Evolutionary conservation across 345 rosid species (phyloP).

Genomic region (Anastatica hierochuntica): DNA sequence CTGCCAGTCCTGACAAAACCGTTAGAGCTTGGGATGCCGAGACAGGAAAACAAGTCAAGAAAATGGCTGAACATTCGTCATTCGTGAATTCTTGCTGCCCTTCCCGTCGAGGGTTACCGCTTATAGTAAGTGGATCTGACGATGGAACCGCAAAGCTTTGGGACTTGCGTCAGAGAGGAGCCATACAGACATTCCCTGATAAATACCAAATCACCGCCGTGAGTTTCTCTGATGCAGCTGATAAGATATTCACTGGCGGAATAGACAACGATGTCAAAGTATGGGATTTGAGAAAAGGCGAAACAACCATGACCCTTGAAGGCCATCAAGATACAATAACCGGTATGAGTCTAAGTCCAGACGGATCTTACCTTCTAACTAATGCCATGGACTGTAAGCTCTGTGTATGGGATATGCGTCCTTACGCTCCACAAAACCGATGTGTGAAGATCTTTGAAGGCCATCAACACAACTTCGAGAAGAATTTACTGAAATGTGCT

Average conservation of each 20-base stretch:
- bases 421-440: slow-evolving; percentile 92
- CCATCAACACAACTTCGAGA: slow-evolving; percentile 95
- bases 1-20: slow-evolving; percentile 94
- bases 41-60: slow-evolving; percentile 86
- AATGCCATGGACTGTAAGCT: slow-evolving; percentile 94
- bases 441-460: slow-evolving; percentile 90
- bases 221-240: slow-evolving; percentile 91
- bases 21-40: slow-evolving; percentile 91
- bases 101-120: slow-evolving; percentile 83
- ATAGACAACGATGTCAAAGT: slow-evolving; percentile 80
- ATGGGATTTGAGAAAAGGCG: slow-evolving; percentile 90
- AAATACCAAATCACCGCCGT: slow-evolving; percentile 96
- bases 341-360: slow-evolving; percentile 88
- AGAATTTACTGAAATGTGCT: slow-evolving; percentile 74
- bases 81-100: slow-evolving; percentile 92
- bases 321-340: slow-evolving; percentile 97
- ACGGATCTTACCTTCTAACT: slow-evolving; percentile 93
- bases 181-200: slow-evolving; percentile 96
- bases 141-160: slow-evolving; percentile 98
- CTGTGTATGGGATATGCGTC: slow-evolving; percentile 96
- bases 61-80: slow-evolving; percentile 93
- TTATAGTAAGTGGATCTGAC: slow-evolving; percentile 87
- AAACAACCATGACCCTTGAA: slow-evolving; percentile 81
- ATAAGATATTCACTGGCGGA: slow-evolving; percentile 88
- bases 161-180: slow-evolving; percentile 98